phyloP scores from a whole-genome alignment of 257 asterid genomes.

The Capsicum pubescens region DNA sequence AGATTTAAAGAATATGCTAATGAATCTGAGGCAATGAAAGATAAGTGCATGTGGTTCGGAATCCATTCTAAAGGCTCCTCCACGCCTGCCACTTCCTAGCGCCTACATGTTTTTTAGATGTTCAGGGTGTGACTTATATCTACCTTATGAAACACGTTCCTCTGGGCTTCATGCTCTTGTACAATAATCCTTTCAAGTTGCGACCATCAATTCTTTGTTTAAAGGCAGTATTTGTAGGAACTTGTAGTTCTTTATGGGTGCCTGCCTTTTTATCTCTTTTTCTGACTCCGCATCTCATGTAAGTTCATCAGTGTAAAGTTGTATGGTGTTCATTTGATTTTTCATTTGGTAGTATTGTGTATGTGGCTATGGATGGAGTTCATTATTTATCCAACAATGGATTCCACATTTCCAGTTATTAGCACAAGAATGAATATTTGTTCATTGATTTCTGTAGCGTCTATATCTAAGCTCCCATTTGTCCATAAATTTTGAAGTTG shows the following conservation, averaged over 20 bases:
- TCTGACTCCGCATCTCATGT: conserved; percentile 16
- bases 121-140: conserved; percentile 50
- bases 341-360: conserved; percentile 26
- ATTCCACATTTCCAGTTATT: background rate
- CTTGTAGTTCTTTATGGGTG: conserved; percentile 29
- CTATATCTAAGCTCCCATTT: background rate
- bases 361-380: conserved; percentile 20
- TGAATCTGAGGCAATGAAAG: conserved; percentile 88
- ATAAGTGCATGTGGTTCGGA: conserved; percentile 88
- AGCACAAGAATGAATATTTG: background rate
- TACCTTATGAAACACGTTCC: conserved; percentile 44
- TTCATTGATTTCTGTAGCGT: background rate
- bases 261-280: background rate
- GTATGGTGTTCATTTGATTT: conserved; percentile 19
- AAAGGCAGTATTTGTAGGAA: conserved; percentile 37
- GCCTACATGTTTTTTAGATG: conserved; percentile 29
- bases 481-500: too few relatives aligned
- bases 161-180: conserved; percentile 45
- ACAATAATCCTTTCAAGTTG: conserved; percentile 47
- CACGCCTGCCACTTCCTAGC: conserved; percentile 54
- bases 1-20: conserved; percentile 81
- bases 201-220: conserved; percentile 49
- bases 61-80: conserved; percentile 67
- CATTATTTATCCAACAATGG: background rate
- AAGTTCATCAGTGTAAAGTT: conserved; percentile 33